phyloP scores from a whole-genome alignment of 352 stramenopile species.

The Globisporangium irregulare region DNA sequence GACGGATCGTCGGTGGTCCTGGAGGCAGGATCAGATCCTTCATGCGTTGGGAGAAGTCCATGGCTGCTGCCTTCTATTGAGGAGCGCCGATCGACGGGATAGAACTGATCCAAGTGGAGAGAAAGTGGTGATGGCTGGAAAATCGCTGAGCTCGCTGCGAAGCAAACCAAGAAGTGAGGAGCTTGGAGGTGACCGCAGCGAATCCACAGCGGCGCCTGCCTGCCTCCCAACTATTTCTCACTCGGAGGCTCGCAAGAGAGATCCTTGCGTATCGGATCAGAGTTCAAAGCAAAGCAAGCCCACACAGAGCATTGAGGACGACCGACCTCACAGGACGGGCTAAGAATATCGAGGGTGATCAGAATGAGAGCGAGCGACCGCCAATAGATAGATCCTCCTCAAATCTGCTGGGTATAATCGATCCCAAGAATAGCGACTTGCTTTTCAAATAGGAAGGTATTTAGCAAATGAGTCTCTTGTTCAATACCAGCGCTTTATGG shows the following conservation, averaged over 20 bases:
- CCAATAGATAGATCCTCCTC: neutral
- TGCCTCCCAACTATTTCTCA: neutral
- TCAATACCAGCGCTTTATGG: too few relatives aligned
- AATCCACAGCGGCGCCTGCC: neutral
- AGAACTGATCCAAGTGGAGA: neutral
- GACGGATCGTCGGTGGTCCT: constrained; percentile 43
- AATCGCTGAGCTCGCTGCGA: constrained; percentile 10
- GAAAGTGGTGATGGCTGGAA: neutral
- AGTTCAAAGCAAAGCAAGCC: neutral
- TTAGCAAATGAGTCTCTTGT: neutral
- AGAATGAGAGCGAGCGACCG: neutral
- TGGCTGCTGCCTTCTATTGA: constrained; percentile 15
- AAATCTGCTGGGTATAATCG: neutral
- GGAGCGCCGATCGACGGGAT: neutral
- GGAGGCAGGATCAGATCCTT: constrained; percentile 67
- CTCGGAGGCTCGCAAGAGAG: constrained; percentile 6
- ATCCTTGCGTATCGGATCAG: neutral
- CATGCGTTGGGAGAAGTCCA: constrained; percentile 78
- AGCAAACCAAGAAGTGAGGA: constrained; percentile 13
- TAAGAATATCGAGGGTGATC: neutral
- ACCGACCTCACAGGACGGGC: neutral
- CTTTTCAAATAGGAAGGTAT: neutral
- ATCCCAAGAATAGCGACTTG: neutral
- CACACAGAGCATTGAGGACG: neutral
- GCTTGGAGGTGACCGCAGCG: neutral